Evolutionary conservation across 148 eudicot genomes (phyloP), one percentile per base, ranked within the genome.

Genomic region (Vaccinium darrowii): DNA sequence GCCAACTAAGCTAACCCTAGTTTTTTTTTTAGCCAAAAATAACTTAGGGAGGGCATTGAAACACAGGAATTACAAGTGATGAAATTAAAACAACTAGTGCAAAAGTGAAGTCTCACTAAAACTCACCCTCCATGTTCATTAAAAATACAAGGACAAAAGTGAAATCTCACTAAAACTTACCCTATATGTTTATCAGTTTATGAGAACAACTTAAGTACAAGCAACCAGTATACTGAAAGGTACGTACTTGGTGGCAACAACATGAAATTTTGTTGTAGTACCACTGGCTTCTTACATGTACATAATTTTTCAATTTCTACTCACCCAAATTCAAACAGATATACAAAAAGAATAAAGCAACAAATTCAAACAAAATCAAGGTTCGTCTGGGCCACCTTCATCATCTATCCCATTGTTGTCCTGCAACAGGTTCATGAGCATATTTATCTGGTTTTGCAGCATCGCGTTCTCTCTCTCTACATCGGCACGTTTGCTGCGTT

Each of bases 401-500:
- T 88, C 91, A 15, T 84, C 93, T 52, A 81, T 75, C 27, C 87
- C 84, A 74, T 94, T 95, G 50, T 88, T 87, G 57, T 94, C 98
- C 76, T 94, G 94, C 72, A 96, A 56, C 98, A 94, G 90, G 91
- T 94, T 90, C 99, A 97, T 95, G 84, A 97, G 89, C 98, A 97
- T 95, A 81, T 90, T 89, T 71, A 95, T 90, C 79, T 97, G 99
- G 89, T 93, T 92, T 83, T 94, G 99, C 82, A 97, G 88, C 96
- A 97, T 88, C 7, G 88, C 52, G 39, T 97, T 97, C 78, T 95
- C 92, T 83, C 99, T 88, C 86, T 97, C 99, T 0, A 86, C 94
- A 49, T 97, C 92, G 1, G 93, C 86, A 1, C 99, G 98, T 82
- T 96, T 96, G 89, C 98, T 90, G 47, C 94, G 90, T 85, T 97